A percentile compares a stretch with the other conserved stretches of the same genome.
Evolutionary conservation across 805 yeast genomes (phyloP).

Genomic region (Spathaspora passalidarum): DNA sequence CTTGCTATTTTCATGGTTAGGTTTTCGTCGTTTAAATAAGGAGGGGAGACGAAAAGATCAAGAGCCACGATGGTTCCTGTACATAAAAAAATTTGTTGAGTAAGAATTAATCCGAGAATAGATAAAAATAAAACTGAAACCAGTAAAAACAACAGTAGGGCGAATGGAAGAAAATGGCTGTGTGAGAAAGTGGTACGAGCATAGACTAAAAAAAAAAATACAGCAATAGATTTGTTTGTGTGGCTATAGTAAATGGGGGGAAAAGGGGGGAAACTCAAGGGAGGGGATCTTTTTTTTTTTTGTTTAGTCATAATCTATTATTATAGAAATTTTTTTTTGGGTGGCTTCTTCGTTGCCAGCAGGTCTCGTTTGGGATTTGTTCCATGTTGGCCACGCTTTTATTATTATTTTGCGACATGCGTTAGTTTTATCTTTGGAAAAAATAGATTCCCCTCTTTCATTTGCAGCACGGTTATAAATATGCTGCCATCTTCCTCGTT

Average conservation of each 20-base stretch:
- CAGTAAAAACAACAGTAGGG: too few relatives aligned
- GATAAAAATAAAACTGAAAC: too few relatives aligned
- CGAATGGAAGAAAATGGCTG: neutral
- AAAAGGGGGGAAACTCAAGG: neutral
- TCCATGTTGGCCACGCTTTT: neutral
- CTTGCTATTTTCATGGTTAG: too few relatives aligned
- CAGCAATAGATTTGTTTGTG: neutral
- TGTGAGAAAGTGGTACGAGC: neutral
- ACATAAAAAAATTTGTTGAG: too few relatives aligned
- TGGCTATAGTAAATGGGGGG: neutral
- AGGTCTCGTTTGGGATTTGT: neutral
- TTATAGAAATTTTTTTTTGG: neutral
- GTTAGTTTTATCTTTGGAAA: neutral
- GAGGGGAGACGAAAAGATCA: too few relatives aligned
- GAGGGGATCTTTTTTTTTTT: neutral
- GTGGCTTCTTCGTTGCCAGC: neutral
- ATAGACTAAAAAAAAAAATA: neutral
- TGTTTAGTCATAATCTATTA: neutral
- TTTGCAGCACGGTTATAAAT: neutral
- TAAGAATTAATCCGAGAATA: too few relatives aligned
- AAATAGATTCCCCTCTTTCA: slow-evolving; percentile 2
- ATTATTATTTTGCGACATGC: neutral
- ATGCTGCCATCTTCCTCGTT: neutral
- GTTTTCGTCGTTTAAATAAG: too few relatives aligned
- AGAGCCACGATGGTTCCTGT: too few relatives aligned